Conservation (phyloP, 441 rosid genomes). For the Biscutella laevigata region DNA sequence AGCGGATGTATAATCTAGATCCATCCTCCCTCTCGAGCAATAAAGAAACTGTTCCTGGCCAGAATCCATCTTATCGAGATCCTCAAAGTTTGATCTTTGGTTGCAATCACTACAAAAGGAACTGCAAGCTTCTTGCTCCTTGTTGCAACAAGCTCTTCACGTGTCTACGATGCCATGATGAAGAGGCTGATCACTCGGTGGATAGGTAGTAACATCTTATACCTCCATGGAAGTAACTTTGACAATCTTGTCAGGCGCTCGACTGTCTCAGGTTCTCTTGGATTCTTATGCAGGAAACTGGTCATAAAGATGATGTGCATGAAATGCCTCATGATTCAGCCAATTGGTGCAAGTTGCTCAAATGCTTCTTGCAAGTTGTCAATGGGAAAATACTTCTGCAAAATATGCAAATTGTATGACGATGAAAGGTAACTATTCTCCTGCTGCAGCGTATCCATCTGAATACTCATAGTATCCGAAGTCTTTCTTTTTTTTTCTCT, state of each 20-base stretch:
- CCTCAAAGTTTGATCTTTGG: conserved; percentile 56
- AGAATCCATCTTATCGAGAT: conserved; percentile 69
- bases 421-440: conserved; percentile 72
- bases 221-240: neutral
- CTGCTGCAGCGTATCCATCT: neutral
- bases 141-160: conserved; percentile 81
- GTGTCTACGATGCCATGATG: conserved; percentile 91
- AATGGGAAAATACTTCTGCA: conserved; percentile 89
- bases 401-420: conserved; percentile 81
- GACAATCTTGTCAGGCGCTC: conserved; percentile 10
- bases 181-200: conserved; percentile 87
- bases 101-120: conserved; percentile 91
- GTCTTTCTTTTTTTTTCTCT: neutral
- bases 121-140: conserved; percentile 81
- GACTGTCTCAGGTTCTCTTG: conserved; percentile 13
- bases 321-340: conserved; percentile 76
- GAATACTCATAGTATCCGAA: neutral
- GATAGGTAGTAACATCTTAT: conserved; percentile 50
- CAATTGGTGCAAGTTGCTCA: conserved; percentile 65
- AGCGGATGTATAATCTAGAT: conserved; percentile 34
- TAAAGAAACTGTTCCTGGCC: conserved; percentile 41
- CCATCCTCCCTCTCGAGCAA: conserved; percentile 35
- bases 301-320: conserved; percentile 98
- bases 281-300: conserved; percentile 53
- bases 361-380: conserved; percentile 61